Evolutionary conservation across 208 protist species (phyloP).

Genomic region (Crithidia brevicula): DNA sequence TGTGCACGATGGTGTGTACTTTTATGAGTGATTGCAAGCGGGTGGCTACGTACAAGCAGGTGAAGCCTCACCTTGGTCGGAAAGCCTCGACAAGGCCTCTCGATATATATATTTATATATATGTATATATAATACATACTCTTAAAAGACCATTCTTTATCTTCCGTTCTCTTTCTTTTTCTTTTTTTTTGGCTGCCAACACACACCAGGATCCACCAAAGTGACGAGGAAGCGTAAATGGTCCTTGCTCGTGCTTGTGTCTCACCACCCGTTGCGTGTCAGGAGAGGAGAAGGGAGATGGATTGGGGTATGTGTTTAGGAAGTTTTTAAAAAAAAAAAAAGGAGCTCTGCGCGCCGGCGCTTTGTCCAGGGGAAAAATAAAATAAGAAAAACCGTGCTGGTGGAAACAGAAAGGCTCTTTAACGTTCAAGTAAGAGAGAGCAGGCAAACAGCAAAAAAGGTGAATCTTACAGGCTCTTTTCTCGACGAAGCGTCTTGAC

Average conservation of each 20-base stretch:
- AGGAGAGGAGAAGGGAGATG: background rate
- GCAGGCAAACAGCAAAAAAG: background rate
- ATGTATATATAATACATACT: no score
- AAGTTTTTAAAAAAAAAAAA: background rate
- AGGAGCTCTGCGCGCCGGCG: background rate
- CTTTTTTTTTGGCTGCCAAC: background rate
- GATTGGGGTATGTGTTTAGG: no score
- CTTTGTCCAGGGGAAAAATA: background rate
- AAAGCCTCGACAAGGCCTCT: no score
- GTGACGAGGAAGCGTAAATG: background rate
- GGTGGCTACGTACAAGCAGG: no score
- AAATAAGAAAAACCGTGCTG: background rate
- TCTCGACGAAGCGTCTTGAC: background rate
- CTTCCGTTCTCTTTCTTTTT: background rate
- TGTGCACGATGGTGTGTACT: no score
- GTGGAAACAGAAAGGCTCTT: background rate
- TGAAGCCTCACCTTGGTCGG: no score
- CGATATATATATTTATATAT: no score
- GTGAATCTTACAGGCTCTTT: no score
- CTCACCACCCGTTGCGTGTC: background rate
- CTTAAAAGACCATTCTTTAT: no score
- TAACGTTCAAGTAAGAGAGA: background rate
- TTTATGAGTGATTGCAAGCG: no score
- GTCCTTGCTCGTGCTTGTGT: background rate
- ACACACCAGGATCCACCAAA: background rate